Conservation (phyloP, 83 land plant genomes). For the Thuja plicata region DNA sequence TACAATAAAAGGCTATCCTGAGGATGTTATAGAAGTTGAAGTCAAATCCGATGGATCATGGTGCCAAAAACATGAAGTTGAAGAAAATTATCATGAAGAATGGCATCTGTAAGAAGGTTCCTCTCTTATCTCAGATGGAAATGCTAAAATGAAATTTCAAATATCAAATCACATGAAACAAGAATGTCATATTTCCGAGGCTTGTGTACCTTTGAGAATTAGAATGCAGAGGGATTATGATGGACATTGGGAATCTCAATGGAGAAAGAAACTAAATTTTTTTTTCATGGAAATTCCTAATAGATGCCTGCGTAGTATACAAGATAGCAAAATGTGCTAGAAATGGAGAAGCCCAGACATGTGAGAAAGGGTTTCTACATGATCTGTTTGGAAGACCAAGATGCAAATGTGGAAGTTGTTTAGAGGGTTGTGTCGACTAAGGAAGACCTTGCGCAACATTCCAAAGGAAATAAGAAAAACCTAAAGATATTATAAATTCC, state of each 20-base stretch:
- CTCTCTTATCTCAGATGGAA: conserved; percentile 24
- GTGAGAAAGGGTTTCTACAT: too few relatives aligned
- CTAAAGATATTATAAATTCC: too few relatives aligned
- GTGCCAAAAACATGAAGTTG: conserved; percentile 84
- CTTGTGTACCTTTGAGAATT: conserved; percentile 44
- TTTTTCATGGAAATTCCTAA: too few relatives aligned
- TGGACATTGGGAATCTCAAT: conserved; percentile 82
- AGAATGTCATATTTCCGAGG: conserved; percentile 57
- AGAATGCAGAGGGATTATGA: conserved; percentile 73
- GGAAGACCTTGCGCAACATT: too few relatives aligned
- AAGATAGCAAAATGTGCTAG: too few relatives aligned
- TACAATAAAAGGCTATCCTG: conserved; percentile 68
- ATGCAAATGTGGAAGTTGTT: too few relatives aligned
- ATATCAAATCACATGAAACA: conserved; percentile 48
- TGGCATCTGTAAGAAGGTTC: conserved; percentile 85
- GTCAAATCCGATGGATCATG: conserved; percentile 95
- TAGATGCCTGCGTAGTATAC: too few relatives aligned
- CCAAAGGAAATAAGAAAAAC: too few relatives aligned
- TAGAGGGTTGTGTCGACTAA: too few relatives aligned
- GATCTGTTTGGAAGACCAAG: too few relatives aligned
- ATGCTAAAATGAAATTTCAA: conserved; percentile 24
- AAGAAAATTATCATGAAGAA: conserved; percentile 34
- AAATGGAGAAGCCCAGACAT: too few relatives aligned
- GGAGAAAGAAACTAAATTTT: too few relatives aligned
- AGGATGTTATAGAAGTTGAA: conserved; percentile 89